Evolutionary conservation across 441 rosid species (phyloP).

Genomic region (Adansonia grandidieri): DNA sequence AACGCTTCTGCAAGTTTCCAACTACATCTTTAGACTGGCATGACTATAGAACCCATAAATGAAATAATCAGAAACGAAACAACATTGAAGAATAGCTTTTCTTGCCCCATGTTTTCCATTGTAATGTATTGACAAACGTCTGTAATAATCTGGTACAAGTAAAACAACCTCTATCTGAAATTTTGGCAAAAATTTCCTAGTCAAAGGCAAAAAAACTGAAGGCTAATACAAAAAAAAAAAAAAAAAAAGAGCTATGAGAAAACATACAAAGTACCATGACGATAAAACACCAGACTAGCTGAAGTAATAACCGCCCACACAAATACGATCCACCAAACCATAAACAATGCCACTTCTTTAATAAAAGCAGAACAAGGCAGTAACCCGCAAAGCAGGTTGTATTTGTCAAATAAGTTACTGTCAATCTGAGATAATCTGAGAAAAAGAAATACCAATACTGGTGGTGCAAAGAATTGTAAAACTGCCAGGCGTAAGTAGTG

Average conservation of each 20-base stretch:
- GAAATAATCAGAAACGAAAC: not conserved
- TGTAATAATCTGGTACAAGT: constrained; percentile 28
- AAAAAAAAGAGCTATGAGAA: constrained; percentile 45
- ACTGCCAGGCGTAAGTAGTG: constrained; percentile 79
- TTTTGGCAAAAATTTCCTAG: constrained; percentile 25
- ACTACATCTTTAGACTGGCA: constrained; percentile 1
- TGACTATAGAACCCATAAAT: not conserved
- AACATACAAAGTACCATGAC: constrained; percentile 64
- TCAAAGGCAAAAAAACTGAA: constrained; percentile 15
- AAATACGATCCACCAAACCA: constrained; percentile 92
- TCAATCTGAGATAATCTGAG: constrained; percentile 71
- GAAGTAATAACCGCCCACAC: constrained; percentile 67
- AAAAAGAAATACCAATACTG: constrained; percentile 61
- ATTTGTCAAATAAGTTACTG: constrained; percentile 43
- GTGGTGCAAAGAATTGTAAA: constrained; percentile 71
- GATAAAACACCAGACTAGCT: constrained; percentile 62
- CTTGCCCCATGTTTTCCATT: constrained; percentile 18
- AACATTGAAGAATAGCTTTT: not conserved
- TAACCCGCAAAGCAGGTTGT: constrained; percentile 46
- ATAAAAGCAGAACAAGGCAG: constrained; percentile 56
- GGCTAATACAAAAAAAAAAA: not conserved
- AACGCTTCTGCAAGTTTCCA: not conserved
- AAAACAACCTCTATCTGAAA: constrained; percentile 30
- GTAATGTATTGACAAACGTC: constrained; percentile 11
- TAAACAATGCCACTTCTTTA: constrained; percentile 54